Base-by-base conservation (phyloP, 1,284 basidiomycete species). In the Kwoniella shivajii region DNA sequence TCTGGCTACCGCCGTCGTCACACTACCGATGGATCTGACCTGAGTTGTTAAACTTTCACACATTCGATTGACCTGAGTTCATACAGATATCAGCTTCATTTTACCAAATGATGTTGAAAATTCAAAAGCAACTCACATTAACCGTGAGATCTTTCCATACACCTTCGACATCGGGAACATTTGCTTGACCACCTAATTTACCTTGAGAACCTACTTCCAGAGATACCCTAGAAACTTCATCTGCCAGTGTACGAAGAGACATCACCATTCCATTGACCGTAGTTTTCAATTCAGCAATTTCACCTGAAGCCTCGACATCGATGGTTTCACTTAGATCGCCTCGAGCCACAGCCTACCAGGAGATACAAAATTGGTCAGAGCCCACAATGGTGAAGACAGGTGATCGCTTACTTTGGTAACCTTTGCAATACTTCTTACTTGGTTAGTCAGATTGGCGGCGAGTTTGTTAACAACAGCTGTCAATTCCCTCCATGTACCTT, bases 241-340 rank as follows among this genome's bases (percentile, higher is more conserved):
- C 91, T 36, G 96, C 94, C 57, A 99, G 80, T 56, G 89, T 85
- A 54, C 94, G 85, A 34, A 98, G 82, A 70, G 90, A 82, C 63
- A 93, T 87, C 41, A 95, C 92, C 96, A 97, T 98, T 77, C 89
- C 89, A 74, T 99, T 99, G 76, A 99, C 93, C 34, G 93, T 99
- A 61, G 94, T 92, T 81, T 98, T 98, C 72, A 99, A 81, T 78
- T 98, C 95, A 51, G 97, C 82, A 54, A 99, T 97, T 78, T 99
- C 96, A 37, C 96, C 95, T 41, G 88, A 86, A 1, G 95, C 95
- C 71, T 96, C 90, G 67, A 99, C 94, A 55, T 95, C 92, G 67
- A 99, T 98, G 73, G 96, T 93, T 73, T 95, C 91, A 33, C 88
- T 90, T 63, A 99, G 81, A 79, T 99, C 96, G 46, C 96, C 96